A percentile compares a stretch with the other conserved stretches of the same genome.
phyloP scores from a whole-genome alignment of 768 basidiomycete genomes.

The Hygrocybe coccinea region DNA sequence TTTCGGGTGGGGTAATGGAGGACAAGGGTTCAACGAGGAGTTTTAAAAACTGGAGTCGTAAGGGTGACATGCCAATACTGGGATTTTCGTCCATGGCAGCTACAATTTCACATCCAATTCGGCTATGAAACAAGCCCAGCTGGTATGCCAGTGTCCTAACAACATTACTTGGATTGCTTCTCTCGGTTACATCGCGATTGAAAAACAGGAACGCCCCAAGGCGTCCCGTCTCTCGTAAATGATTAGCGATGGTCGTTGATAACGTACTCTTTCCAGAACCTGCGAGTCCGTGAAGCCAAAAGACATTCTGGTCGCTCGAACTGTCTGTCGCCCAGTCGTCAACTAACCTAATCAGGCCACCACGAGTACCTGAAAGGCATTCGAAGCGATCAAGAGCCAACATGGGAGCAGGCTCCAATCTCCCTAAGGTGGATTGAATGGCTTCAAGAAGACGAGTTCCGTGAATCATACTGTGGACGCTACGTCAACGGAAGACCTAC shows the following conservation, averaged over 20 bases:
- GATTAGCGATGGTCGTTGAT: slow-evolving; percentile 31
- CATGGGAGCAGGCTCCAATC: slow-evolving; percentile 3
- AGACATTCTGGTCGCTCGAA: slow-evolving; percentile 1
- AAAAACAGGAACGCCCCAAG: slow-evolving; percentile 36
- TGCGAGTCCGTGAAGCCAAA: slow-evolving; percentile 15
- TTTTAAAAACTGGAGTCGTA: slow-evolving; percentile 30
- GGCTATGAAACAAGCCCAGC: slow-evolving; percentile 29
- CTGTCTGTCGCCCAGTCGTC: slow-evolving; percentile 4
- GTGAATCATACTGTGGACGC: too few species aligned
- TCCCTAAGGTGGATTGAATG: too few species aligned
- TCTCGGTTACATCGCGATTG: slow-evolving; percentile 25
- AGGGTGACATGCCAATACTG: slow-evolving; percentile 25
- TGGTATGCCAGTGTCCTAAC: slow-evolving; percentile 34
- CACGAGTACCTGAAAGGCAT: slow-evolving; percentile 6
- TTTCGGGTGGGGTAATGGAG: background rate
- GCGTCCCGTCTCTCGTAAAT: slow-evolving; percentile 27
- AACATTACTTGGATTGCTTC: slow-evolving; percentile 27
- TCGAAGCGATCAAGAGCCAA: background rate
- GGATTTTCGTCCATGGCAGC: slow-evolving; percentile 22
- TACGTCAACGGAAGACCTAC: too few species aligned
- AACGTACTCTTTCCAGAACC: slow-evolving; percentile 33
- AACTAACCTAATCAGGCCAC: background rate
- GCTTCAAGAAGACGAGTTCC: too few species aligned
- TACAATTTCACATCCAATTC: slow-evolving; percentile 26
- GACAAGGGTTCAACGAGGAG: slow-evolving; percentile 30